Evolutionary conservation across 225 moss, liverwort and hornwort genomes (phyloP).

Genomic region (Polytrichum commune): DNA sequence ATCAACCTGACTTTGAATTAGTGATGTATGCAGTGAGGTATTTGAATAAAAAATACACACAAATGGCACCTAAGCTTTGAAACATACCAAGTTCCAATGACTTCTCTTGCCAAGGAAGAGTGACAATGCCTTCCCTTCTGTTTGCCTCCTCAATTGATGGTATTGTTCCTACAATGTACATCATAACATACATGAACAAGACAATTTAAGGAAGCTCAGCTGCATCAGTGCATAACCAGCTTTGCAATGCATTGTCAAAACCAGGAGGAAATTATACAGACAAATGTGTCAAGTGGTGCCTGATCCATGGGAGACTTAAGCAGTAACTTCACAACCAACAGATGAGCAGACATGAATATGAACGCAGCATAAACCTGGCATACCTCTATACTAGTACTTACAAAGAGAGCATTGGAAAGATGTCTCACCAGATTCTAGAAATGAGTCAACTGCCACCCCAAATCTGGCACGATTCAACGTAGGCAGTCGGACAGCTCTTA

Average conservation of each 20-base stretch:
- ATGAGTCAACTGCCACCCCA: conserved; percentile 82
- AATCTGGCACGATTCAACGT: conserved; percentile 96
- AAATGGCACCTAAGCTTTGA: not conserved
- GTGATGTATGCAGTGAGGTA: too few species aligned
- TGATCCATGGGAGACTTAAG: too few species aligned
- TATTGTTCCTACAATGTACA: conserved; percentile 60
- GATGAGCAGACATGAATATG: too few species aligned
- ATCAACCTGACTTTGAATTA: too few species aligned
- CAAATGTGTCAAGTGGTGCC: too few species aligned
- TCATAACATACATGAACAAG: not conserved
- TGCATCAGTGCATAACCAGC: too few species aligned
- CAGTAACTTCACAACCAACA: too few species aligned
- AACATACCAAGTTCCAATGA: conserved; percentile 81
- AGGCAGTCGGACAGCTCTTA: conserved; percentile 86
- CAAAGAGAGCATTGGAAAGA: not conserved
- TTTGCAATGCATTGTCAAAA: too few species aligned
- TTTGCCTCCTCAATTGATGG: conserved; percentile 85
- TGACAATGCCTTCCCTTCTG: conserved; percentile 71
- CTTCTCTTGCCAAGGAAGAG: conserved; percentile 85
- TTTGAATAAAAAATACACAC: too few species aligned
- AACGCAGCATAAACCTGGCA: too few species aligned
- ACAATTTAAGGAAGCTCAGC: too few species aligned
- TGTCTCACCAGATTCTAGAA: conserved; percentile 74
- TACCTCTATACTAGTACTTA: not conserved
- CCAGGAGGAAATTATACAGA: too few species aligned